Conservation (phyloP, 148 eudicot species). For the Chenopodium quinoa region DNA sequence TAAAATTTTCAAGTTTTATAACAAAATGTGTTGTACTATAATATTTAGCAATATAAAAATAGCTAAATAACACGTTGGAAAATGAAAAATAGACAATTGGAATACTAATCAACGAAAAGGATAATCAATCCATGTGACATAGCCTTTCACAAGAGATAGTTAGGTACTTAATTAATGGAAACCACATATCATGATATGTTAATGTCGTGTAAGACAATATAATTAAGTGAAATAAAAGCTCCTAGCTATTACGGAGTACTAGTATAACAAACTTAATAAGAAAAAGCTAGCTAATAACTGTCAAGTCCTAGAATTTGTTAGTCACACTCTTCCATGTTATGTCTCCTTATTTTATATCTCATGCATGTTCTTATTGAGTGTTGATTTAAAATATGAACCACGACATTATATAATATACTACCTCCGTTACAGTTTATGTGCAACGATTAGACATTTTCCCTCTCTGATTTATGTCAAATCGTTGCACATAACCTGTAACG, state of each 20-base stretch:
- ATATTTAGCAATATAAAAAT: too few species aligned
- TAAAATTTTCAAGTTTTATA: too few species aligned
- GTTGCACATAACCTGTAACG: too few species aligned
- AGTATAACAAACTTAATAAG: neutral
- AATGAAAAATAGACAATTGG: neutral
- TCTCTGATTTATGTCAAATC: too few species aligned
- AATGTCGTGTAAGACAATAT: neutral
- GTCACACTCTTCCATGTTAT: neutral
- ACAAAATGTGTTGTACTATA: too few species aligned
- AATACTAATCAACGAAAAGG: neutral
- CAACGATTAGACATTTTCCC: too few species aligned
- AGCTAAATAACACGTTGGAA: too few species aligned
- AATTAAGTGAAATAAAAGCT: neutral
- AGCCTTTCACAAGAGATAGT: neutral
- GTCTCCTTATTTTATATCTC: conserved; percentile 12
- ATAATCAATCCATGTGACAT: conserved; percentile 1
- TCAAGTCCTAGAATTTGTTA: neutral
- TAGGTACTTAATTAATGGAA: neutral
- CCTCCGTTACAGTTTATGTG: too few species aligned
- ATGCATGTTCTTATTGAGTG: conserved; percentile 12
- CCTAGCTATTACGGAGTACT: neutral
- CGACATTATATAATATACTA: neutral
- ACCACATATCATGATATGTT: conserved; percentile 3
- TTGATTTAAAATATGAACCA: neutral
- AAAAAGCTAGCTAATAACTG: neutral